These are phyloP conservation scores for Aspergillus biplanus DNA, from an alignment of 495 filamentous ascomycete species.

Conservation along the genomic window DNA sequence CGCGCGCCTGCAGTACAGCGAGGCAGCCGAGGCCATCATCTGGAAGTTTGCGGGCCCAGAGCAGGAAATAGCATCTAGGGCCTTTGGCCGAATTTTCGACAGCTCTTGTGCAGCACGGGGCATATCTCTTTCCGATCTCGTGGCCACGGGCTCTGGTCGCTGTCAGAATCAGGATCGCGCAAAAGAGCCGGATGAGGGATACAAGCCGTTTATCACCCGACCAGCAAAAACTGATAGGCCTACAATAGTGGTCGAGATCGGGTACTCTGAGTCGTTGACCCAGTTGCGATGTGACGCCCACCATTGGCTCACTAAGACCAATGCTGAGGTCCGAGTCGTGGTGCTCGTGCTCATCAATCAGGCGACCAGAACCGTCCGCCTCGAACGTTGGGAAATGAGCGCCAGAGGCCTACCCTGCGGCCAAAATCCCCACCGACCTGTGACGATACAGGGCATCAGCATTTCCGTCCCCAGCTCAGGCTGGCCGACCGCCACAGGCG, in stretches of 20 bases:
- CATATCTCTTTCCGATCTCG: neutral
- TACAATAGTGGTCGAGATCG: neutral
- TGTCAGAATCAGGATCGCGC: neutral
- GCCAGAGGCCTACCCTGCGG: neutral
- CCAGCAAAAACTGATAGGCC: neutral
- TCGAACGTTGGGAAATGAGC: neutral
- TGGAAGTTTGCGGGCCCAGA: neutral
- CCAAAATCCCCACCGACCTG: neutral
- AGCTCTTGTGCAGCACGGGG: neutral
- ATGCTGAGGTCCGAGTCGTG: neutral
- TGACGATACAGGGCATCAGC: neutral
- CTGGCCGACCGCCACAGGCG: neutral
- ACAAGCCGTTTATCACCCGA: neutral
- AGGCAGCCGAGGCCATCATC: neutral
- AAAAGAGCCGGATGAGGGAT: neutral
- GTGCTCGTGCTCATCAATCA: neutral
- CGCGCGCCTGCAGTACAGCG: constrained; percentile 3
- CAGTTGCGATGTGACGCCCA: constrained; percentile 1
- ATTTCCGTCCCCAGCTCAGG: neutral
- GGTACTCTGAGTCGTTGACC: neutral
- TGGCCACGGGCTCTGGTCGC: neutral
- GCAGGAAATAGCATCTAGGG: neutral
- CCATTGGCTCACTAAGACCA: neutral
- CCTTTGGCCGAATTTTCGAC: neutral
- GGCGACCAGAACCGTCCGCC: neutral